These are phyloP conservation scores for Globisporangium parvum DNA, from an alignment of 352 stramenopile genomes.

Conservation along the genomic window DNA sequence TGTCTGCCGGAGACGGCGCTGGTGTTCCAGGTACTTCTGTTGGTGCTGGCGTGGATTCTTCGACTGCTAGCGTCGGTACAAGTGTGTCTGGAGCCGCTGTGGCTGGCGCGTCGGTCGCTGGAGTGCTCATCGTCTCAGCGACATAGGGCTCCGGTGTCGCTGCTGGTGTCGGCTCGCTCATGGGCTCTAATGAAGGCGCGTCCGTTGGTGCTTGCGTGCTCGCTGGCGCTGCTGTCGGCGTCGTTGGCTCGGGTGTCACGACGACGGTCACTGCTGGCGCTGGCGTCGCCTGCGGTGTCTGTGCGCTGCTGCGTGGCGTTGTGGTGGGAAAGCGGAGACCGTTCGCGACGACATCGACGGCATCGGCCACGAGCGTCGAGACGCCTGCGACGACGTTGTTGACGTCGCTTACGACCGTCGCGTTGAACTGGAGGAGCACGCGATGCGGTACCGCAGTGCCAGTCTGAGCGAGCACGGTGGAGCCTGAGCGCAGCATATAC, in stretches of 20 bases:
- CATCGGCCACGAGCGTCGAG: not conserved
- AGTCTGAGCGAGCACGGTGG: not conserved
- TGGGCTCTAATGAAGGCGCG: not conserved
- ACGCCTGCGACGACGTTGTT: constrained; percentile 7
- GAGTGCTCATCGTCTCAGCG: not conserved
- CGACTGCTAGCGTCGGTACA: not conserved
- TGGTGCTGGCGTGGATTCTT: not conserved
- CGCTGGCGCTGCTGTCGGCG: not conserved
- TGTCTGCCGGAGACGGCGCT: not conserved
- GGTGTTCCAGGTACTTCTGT: not conserved
- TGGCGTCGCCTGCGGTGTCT: not conserved
- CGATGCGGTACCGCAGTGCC: not conserved
- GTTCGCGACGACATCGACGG: not conserved
- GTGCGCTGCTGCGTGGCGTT: constrained; percentile 1
- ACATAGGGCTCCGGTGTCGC: not conserved
- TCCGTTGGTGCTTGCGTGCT: not conserved
- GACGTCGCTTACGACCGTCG: not conserved
- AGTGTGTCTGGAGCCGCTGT: not conserved
- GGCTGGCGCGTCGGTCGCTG: constrained; percentile 4
- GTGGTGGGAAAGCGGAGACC: not conserved
- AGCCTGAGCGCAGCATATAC: no score
- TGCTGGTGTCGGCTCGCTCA: not conserved
- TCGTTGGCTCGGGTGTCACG: no score
- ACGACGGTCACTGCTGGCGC: no score
- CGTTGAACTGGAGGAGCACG: constrained; percentile 5